Percentiles rank a stretch among this genome's conserved stretches.
These are phyloP conservation scores for Podosphaera leucotricha DNA, from an alignment of 2,329 filamentous ascomycete species.

Conservation along the genomic window DNA sequence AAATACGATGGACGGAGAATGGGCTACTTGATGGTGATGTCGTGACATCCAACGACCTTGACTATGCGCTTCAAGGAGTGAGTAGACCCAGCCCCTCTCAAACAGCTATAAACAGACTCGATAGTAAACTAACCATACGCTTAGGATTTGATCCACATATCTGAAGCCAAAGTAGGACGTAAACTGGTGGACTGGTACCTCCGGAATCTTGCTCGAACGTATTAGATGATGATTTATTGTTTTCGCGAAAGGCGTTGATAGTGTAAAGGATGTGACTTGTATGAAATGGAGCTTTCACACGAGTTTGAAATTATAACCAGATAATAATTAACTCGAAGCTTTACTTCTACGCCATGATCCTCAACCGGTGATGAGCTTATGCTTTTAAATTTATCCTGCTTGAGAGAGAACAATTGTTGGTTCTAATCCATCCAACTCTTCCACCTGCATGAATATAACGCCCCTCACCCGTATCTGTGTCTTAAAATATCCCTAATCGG, in stretches of 20 bases:
- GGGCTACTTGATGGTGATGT: conserved; percentile 78
- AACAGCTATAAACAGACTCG: too few species aligned
- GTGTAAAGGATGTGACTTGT: not conserved
- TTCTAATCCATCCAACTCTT: too few species aligned
- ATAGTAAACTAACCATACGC: conserved; percentile 6
- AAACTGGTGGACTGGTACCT: conserved; percentile 98
- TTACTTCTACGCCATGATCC: too few species aligned
- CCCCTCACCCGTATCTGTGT: too few species aligned
- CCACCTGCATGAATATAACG: too few species aligned
- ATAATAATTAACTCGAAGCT: too few species aligned
- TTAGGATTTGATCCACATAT: conserved; percentile 91
- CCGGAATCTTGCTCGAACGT: conserved; percentile 84
- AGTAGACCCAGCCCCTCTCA: conserved; percentile 22
- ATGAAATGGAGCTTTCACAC: too few species aligned
- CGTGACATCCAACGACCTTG: conserved; percentile 81
- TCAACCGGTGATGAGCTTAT: too few species aligned
- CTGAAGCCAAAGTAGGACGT: conserved; percentile 91
- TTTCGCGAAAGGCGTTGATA: not conserved
- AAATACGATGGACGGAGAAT: conserved; percentile 81
- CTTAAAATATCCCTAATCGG: too few species aligned
- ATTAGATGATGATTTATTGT: conserved; percentile 27
- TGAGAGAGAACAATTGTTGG: too few species aligned
- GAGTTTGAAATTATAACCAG: too few species aligned
- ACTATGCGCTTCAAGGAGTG: conserved; percentile 89
- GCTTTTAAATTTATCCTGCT: too few species aligned